phyloP scores from a whole-genome alignment of 108 stramenopile genomes.

The Discostella stelligeroides region DNA sequence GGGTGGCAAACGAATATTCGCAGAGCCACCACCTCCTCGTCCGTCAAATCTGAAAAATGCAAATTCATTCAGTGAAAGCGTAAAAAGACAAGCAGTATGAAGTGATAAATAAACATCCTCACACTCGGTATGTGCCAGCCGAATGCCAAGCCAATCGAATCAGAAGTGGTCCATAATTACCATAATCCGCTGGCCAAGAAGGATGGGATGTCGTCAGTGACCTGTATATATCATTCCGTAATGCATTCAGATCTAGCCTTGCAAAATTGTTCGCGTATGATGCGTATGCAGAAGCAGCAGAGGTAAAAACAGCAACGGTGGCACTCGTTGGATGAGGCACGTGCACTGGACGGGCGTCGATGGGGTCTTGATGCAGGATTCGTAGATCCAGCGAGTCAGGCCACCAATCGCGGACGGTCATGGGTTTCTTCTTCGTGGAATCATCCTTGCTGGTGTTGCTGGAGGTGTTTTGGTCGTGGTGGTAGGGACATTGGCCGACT shows the following conservation, averaged over 20 bases:
- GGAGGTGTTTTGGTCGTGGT: too few species aligned
- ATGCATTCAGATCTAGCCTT: conserved; percentile 42
- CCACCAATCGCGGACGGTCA: conserved; percentile 66
- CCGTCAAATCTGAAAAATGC: conserved; percentile 54
- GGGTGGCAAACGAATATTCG: conserved; percentile 70
- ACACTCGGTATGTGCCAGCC: conserved; percentile 72
- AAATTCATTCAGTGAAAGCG: background rate
- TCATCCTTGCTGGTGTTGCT: background rate
- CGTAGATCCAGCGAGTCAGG: conserved; percentile 61
- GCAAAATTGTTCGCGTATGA: conserved; percentile 56
- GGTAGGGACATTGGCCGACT: conserved; percentile 35
- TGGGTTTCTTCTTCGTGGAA: conserved; percentile 14
- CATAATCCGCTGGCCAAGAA: conserved; percentile 78
- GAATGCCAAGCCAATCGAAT: conserved; percentile 72
- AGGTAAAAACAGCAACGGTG: conserved; percentile 5
- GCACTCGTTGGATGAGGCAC: conserved; percentile 29
- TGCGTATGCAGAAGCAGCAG: conserved; percentile 17
- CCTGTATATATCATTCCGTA: conserved; percentile 55
- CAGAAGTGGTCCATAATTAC: conserved; percentile 76
- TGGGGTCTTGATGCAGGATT: conserved; percentile 60
- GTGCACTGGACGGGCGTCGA: conserved; percentile 33
- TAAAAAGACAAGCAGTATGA: background rate
- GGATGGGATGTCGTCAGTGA: conserved; percentile 61
- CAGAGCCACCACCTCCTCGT: conserved; percentile 69
- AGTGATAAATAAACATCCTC: conserved; percentile 3